A percentile compares a stretch with the other conserved stretches of the same genome.
Conservation (phyloP, 129 eudicot species). For the Logfia minima region DNA sequence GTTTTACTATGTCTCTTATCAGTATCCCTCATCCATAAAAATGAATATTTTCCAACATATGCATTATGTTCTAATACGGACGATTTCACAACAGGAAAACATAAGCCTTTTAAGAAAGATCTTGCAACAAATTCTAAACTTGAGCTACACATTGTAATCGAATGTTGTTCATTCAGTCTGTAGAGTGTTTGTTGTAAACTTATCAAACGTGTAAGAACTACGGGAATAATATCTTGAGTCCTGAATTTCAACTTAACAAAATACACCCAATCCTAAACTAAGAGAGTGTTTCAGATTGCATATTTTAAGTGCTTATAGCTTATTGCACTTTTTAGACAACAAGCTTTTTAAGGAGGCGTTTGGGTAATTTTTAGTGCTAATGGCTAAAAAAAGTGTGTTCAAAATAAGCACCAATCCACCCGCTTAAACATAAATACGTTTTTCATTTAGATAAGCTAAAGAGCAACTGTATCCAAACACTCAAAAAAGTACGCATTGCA, state of each 20-base stretch:
- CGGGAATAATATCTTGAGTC: background rate
- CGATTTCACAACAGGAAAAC: background rate
- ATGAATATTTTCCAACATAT: background rate
- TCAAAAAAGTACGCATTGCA: too few species aligned
- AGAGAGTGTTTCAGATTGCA: background rate
- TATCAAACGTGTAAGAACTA: background rate
- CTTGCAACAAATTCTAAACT: background rate
- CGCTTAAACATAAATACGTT: background rate
- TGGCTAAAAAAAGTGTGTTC: background rate
- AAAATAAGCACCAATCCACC: background rate
- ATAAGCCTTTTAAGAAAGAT: background rate
- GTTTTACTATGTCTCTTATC: background rate
- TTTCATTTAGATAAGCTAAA: background rate
- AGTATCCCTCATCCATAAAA: background rate
- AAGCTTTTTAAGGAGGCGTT: background rate
- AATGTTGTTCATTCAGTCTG: too few species aligned
- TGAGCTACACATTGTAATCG: background rate
- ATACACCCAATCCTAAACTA: background rate
- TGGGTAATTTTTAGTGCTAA: background rate
- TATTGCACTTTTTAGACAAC: background rate
- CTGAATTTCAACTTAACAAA: background rate
- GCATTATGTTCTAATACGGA: background rate
- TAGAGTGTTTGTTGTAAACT: too few species aligned
- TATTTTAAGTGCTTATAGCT: background rate
- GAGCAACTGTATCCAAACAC: background rate